phyloP scores from a whole-genome alignment of 345 rosid genomes.

The Draba incana region DNA sequence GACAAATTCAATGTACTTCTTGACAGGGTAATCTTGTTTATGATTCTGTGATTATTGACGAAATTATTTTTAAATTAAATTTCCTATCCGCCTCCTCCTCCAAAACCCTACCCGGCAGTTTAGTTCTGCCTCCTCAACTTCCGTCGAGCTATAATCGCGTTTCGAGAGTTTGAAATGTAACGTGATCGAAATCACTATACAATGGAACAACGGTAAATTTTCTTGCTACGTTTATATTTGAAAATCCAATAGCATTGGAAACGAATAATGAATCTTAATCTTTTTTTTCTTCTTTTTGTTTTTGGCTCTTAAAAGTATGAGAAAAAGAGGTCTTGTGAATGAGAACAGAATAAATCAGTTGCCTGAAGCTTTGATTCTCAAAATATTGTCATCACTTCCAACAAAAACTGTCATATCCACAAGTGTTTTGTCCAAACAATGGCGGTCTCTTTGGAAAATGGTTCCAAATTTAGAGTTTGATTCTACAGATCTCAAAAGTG shows the following conservation, averaged over 20 bases:
- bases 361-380: conserved; percentile 4
- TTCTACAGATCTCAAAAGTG: neutral
- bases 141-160: no score
- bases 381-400: conserved; percentile 1
- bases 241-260: neutral
- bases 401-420: neutral
- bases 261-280: neutral
- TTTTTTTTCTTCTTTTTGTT: neutral
- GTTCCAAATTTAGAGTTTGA: neutral
- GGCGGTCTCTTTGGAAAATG: neutral
- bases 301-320: no score
- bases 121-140: no score
- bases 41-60: no score
- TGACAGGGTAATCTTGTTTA: no score
- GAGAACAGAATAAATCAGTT: neutral
- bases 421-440: conserved; percentile 18
- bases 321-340: neutral
- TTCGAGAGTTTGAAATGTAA: no score
- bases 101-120: no score
- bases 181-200: no score
- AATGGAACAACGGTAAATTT: neutral
- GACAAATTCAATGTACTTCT: no score
- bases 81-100: no score
- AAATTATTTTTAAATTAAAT: no score
- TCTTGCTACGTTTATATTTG: neutral